phyloP scores from a whole-genome alignment of 2,329 filamentous ascomycete genomes.

The Fusarium oxysporum region DNA sequence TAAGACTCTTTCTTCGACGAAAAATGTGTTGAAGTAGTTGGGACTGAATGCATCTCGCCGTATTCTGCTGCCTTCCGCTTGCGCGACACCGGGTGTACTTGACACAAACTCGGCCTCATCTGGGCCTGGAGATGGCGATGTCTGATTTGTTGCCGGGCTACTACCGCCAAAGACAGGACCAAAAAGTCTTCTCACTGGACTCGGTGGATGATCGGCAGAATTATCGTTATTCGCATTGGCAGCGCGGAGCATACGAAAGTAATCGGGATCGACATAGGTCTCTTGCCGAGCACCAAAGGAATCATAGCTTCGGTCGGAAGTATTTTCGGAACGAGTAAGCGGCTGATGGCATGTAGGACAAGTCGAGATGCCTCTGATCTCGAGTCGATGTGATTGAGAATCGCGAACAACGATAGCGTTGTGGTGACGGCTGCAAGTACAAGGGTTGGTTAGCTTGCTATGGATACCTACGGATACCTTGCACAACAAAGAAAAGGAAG shows the following conservation, averaged over 20 bases:
- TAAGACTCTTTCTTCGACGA: slow-evolving; percentile 86
- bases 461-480: background rate
- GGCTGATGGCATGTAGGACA: slow-evolving; percentile 94
- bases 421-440: slow-evolving; percentile 82
- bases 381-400: slow-evolving; percentile 83
- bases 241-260: slow-evolving; percentile 91
- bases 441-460: slow-evolving; percentile 16
- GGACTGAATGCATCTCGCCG: slow-evolving; percentile 88
- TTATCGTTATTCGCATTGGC: slow-evolving; percentile 57
- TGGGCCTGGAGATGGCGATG: slow-evolving; percentile 39
- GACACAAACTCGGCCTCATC: slow-evolving; percentile 63
- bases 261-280: slow-evolving; percentile 88
- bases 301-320: slow-evolving; percentile 64
- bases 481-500: slow-evolving; percentile 18
- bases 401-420: slow-evolving; percentile 95
- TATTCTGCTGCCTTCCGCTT: slow-evolving; percentile 73
- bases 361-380: slow-evolving; percentile 79
- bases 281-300: slow-evolving; percentile 57
- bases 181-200: slow-evolving; percentile 66
- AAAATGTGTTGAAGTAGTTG: slow-evolving; percentile 93
- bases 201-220: slow-evolving; percentile 59
- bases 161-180: slow-evolving; percentile 55
- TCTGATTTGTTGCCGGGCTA: slow-evolving; percentile 18
- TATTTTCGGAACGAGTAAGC: slow-evolving; percentile 58
- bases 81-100: slow-evolving; percentile 62